phyloP scores from a whole-genome alignment of 2,329 filamentous ascomycete genomes.

The Pseudocercospora pini-densiflorae region DNA sequence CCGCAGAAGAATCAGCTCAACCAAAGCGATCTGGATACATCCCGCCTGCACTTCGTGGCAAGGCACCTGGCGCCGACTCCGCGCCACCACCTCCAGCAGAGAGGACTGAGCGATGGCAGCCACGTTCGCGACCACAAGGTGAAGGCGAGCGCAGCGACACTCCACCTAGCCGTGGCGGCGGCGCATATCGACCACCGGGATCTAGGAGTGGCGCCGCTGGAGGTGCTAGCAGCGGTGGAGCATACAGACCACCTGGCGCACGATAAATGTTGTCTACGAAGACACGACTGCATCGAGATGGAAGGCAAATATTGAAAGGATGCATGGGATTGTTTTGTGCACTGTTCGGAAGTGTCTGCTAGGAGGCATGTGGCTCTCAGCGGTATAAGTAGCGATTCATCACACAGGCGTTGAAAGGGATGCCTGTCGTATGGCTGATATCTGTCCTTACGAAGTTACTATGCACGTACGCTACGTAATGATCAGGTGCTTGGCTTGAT shows the following conservation, averaged over 20 bases:
- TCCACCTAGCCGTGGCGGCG: constrained; percentile 21
- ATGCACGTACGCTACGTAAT: background rate
- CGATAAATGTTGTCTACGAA: constrained; percentile 10
- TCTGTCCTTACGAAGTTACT: background rate
- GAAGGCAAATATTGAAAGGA: background rate
- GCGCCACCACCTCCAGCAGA: constrained; percentile 33
- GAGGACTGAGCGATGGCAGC: constrained; percentile 31
- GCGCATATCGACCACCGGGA: constrained; percentile 34
- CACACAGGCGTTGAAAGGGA: background rate
- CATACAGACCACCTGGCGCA: constrained; percentile 33
- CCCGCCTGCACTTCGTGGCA: constrained; percentile 50
- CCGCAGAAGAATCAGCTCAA: constrained; percentile 43
- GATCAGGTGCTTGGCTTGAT: background rate
- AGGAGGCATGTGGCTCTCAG: background rate
- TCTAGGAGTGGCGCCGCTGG: constrained; percentile 21
- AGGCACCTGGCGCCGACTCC: constrained; percentile 37
- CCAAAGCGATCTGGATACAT: constrained; percentile 51
- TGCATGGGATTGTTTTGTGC: background rate
- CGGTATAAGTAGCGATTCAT: constrained; percentile 1
- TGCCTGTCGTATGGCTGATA: background rate
- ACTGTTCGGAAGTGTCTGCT: background rate
- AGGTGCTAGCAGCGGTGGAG: constrained; percentile 29
- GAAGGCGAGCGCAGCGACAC: constrained; percentile 31
- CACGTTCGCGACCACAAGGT: constrained; percentile 26
- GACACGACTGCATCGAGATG: background rate